These are phyloP conservation scores for Fusarium continuum DNA, from an alignment of 2,329 filamentous ascomycete genomes.

Conservation along the genomic window DNA sequence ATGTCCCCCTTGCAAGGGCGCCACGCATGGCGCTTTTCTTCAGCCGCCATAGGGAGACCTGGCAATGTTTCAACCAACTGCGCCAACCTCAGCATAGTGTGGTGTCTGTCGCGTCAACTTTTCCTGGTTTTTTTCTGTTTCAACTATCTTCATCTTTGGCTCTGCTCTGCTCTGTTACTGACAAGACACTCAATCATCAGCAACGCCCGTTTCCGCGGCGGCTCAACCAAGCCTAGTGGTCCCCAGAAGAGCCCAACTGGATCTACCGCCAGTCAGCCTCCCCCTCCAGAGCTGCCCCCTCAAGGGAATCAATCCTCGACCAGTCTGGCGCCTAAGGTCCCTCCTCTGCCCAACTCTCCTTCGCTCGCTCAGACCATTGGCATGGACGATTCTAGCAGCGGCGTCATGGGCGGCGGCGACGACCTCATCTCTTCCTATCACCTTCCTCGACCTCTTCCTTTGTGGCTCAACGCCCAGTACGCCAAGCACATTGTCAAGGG, in stretches of 20 bases:
- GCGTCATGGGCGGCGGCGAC: conserved; percentile 59
- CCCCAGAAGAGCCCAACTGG: conserved; percentile 63
- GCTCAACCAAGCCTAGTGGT: conserved; percentile 60
- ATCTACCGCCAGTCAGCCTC: conserved; percentile 58
- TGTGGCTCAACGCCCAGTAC: conserved; percentile 77
- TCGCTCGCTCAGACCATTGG: conserved; percentile 73
- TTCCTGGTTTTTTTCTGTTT: conserved; percentile 11
- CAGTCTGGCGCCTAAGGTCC: conserved; percentile 65
- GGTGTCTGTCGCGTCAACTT: conserved; percentile 32
- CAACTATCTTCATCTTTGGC: conserved; percentile 6
- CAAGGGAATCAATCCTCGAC: conserved; percentile 62
- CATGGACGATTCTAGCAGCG: conserved; percentile 68
- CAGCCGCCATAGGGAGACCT: conserved; percentile 20
- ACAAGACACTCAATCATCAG: conserved; percentile 49
- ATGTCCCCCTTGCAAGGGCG: conserved; percentile 18
- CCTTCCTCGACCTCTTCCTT: conserved; percentile 71
- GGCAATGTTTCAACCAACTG: conserved; percentile 34
- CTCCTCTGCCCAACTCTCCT: conserved; percentile 70
- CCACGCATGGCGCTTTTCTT: conserved; percentile 29
- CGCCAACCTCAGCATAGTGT: conserved; percentile 36
- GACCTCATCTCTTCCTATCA: conserved; percentile 68
- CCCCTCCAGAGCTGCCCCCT: conserved; percentile 56
- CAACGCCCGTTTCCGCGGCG: conserved; percentile 68
- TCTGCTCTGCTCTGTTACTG: conserved; percentile 15
- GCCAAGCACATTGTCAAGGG: conserved; percentile 93